Percentiles rank a stretch among this genome's conserved stretches.
These are phyloP conservation scores for Pyrus pyrifolia DNA, from an alignment of 306 rosid genomes.

Conservation along the genomic window DNA sequence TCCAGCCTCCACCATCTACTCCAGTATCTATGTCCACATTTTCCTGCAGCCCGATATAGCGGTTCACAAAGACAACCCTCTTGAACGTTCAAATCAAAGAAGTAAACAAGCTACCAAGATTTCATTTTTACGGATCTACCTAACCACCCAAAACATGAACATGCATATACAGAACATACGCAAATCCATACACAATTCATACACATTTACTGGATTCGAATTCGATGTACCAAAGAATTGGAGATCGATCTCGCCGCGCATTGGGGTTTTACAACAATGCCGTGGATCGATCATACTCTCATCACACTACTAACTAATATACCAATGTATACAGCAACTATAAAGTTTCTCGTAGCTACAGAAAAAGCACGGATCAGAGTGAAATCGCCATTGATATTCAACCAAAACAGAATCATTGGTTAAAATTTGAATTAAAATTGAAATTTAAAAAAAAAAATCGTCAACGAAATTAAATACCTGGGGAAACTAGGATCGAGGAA, in stretches of 20 bases:
- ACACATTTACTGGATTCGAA: neutral
- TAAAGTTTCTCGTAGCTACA: neutral
- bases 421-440: neutral
- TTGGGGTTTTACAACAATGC: conserved; percentile 11
- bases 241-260: conserved; percentile 15
- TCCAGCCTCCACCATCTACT: neutral
- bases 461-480: conserved; percentile 1
- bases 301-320: neutral
- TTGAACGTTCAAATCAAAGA: neutral
- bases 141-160: neutral
- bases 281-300: conserved; percentile 8
- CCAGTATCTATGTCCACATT: neutral
- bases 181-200: neutral
- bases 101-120: neutral
- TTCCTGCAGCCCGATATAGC: neutral
- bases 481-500: neutral
- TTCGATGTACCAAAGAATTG: neutral
- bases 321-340: no score
- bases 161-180: neutral
- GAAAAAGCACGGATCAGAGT: conserved; percentile 15
- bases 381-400: neutral
- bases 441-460: neutral
- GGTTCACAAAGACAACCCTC: neutral
- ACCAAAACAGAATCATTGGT: neutral
- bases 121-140: conserved; percentile 1